phyloP scores from a whole-genome alignment of 2,329 filamentous ascomycete species.

The Teratosphaeria nubilosa region DNA sequence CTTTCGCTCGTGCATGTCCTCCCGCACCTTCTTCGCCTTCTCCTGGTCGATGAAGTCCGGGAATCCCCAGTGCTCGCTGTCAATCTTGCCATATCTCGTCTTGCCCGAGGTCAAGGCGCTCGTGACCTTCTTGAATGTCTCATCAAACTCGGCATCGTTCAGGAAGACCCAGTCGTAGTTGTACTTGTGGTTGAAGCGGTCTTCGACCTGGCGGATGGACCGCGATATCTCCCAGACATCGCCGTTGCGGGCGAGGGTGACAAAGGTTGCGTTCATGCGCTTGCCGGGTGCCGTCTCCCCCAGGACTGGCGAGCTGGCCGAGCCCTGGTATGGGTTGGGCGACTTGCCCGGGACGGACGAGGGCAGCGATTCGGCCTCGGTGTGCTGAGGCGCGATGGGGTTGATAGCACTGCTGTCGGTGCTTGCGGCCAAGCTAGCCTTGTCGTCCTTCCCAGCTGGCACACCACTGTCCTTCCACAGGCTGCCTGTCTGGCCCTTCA shows the following conservation, averaged over 20 bases:
- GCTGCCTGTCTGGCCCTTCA: slow-evolving; percentile 23
- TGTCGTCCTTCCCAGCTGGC: slow-evolving; percentile 9
- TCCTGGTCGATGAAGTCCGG: slow-evolving; percentile 93
- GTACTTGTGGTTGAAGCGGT: slow-evolving; percentile 93
- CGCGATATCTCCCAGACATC: slow-evolving; percentile 96
- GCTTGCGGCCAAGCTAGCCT: background rate
- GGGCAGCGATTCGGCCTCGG: background rate
- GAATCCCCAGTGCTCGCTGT: slow-evolving; percentile 93
- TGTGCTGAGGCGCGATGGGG: slow-evolving; percentile 7
- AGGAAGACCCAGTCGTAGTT: slow-evolving; percentile 99
- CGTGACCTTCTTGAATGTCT: slow-evolving; percentile 87
- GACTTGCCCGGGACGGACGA: slow-evolving; percentile 7
- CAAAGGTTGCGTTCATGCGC: slow-evolving; percentile 94
- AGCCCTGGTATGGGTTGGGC: slow-evolving; percentile 20
- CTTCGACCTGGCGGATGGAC: slow-evolving; percentile 92
- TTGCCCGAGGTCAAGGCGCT: slow-evolving; percentile 82
- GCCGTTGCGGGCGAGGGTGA: slow-evolving; percentile 83
- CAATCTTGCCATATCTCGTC: slow-evolving; percentile 82
- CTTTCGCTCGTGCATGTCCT: slow-evolving; percentile 88
- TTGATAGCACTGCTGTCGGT: slow-evolving; percentile 5
- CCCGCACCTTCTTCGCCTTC: slow-evolving; percentile 76
- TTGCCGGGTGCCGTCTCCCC: slow-evolving; percentile 45
- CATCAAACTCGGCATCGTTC: slow-evolving; percentile 90
- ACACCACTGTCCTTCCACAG: slow-evolving; percentile 17
- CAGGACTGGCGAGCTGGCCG: background rate